Evolutionary conservation across 805 yeast genomes (phyloP), one percentile per base, ranked within the genome.

Genomic region (Candida germanica): DNA sequence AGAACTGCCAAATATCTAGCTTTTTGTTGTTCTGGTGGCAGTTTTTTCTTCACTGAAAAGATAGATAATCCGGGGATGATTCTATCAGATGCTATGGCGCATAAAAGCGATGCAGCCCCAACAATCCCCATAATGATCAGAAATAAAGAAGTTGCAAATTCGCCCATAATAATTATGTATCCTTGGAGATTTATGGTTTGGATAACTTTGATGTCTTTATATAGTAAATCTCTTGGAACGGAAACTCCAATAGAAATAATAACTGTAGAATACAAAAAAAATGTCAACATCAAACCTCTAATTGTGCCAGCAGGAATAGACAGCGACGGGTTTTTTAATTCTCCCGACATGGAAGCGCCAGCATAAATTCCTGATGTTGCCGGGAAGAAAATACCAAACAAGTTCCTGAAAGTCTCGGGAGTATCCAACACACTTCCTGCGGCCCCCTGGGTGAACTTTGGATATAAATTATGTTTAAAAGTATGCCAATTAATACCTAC

Each of bases 341-440:
- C 96, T 13, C 98, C 98, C 26, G 96, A 87, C 99, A 93, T 93
- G 16, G 95, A 85, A 2, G 98, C 97, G 12, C 99, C 99, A 2
- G 98, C 98, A 59, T 93, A 83, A 18, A 93, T 89, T 39, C 99
- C 99, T 5, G 98, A 96, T 0, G 98, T 91, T 1, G 98, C 96
- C 8, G 98, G 97, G 66, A 93, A 93, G 56, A 93, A 87, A 29
- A 93, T 86, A 3, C 98, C 98, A 73, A 93, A 93, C 45, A 94
- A 61, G 54, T 85, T 83, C 36, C 80, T 77, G 53, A 91, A 87
- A 1, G 81, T 87, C 56, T 91, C 98, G 3, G 64, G 61, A 5
- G 59, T 54, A 11, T 72, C 77, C 29, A 50, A 58, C 19, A 80
- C 77, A 3, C 95, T 86, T 0, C 98, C 98, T 4, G 96, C 97